Conservation (phyloP, 257 asterid species). For the Solanum bulbocastanum region DNA sequence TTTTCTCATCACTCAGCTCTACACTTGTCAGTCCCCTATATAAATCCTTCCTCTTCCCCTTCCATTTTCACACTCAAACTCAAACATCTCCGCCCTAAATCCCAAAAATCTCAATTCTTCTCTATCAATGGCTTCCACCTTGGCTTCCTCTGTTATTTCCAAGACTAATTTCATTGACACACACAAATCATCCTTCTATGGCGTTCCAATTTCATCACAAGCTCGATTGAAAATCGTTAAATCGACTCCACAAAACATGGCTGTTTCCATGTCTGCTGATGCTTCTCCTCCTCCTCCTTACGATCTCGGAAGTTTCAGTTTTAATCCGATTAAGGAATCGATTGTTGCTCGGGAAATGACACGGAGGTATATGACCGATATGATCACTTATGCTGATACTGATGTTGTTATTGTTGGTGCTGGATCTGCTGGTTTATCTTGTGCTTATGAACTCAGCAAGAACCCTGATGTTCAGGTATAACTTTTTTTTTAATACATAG, state of each 20-base stretch:
- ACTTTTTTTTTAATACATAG: background rate
- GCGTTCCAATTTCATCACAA: constrained; percentile 24
- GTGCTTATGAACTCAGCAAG: constrained; percentile 81
- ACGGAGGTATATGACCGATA: constrained; percentile 73
- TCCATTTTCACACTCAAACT: background rate
- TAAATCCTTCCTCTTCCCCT: background rate
- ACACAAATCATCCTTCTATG: constrained; percentile 46
- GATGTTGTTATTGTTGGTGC: constrained; percentile 79
- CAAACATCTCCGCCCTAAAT: background rate
- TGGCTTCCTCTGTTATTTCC: constrained; percentile 29
- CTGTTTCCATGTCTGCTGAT: constrained; percentile 40
- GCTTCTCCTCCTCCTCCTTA: constrained; percentile 22
- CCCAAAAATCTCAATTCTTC: background rate
- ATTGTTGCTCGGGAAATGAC: constrained; percentile 82
- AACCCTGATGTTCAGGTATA: constrained; percentile 43
- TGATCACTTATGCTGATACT: constrained; percentile 84
- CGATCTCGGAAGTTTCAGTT: constrained; percentile 46
- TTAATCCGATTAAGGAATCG: constrained; percentile 65
- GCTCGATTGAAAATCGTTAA: constrained; percentile 29
- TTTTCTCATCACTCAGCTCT: background rate
- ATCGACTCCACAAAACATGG: constrained; percentile 15
- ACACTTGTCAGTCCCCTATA: background rate
- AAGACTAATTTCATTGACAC: constrained; percentile 43
- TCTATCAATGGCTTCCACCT: constrained; percentile 74
- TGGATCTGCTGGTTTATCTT: constrained; percentile 79